Evolutionary conservation across 2,329 filamentous ascomycete species (phyloP), one percentile per base, ranked within the genome.

Genomic region (Sclerotinia subarctica): DNA sequence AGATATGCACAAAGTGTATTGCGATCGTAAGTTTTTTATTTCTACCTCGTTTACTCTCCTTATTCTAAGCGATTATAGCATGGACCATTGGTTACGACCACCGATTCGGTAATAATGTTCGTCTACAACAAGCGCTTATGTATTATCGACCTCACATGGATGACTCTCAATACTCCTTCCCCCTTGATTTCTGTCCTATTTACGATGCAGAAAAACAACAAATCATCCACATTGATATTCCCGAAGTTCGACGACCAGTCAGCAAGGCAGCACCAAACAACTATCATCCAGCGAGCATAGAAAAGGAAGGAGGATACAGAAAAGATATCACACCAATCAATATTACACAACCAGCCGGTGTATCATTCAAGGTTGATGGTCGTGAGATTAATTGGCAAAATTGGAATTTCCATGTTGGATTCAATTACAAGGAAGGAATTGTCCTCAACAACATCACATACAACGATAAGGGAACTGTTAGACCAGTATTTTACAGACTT

Each of bases 21-120:
- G 93, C 79, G 94, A 97, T 77, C 93, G 87, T 85, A 77, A 80
- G 85, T 84, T 47, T 42, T 52, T 52, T n/a, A 29, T 5, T 10
- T n/a, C 29, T 32, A 42, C 29, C 42, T 44, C 42, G 29, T 42
- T 32, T 53, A 53, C 38, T 29, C 35, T 53, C 62, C 63, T 44
- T 59, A 35, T 66, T 42, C 70, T 75, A 70, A 76, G 58, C n/a
- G 66, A 68, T 54, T 63, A 47, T 62, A 88, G 86, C 92, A 15
- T 97, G 94, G 94, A 96, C 94, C 0, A 96, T 97, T 78, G 94
- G 94, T 60, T 96, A 93, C 77, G 94, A 97, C 74, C 92, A 96
- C 81, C 89, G 94, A 56, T 95, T 93, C 75, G 94, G 93, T 70
- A 94, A 81, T 77, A 83, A 83, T 54, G 83, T 92, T 54, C 88